Base-by-base conservation (phyloP, 2,329 filamentous ascomycete genomes). In the Neofusicoccum kwambonambiense region DNA sequence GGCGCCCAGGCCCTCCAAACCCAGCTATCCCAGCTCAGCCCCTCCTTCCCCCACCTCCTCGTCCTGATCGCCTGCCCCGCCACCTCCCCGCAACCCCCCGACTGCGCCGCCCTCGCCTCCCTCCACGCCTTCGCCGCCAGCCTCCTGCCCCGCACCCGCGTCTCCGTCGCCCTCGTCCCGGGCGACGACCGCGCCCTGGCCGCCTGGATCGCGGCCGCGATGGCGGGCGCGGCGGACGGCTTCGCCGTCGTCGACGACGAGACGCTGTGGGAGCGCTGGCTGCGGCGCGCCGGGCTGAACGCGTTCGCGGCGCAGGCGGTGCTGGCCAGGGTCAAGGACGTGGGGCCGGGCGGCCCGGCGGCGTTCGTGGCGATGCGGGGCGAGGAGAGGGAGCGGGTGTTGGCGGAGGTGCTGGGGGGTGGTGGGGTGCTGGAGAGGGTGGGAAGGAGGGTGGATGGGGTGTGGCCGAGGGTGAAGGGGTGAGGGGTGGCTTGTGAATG, bases 291-390 rank as follows among this genome's bases (percentile, higher is more conserved):
- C 1, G 90, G 90, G 0, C 74, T 92, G 72, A 93, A 93, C 74
- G 83, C 86, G 0, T 92, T 87, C 72, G 90, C 89, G 2, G 90
- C 90, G 2, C 90, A 92, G 72, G 80, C 81, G 9, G 79, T 92
- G 1, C 76, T 91, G 39, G 78, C 77, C 0, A 73, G 74, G n/a
- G 65, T 87, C 68, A 27, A 49, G 15, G 11, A 39, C 2, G 13
- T 17, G 12, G 37, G 47, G 1, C 47, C 54, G n/a, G 52, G 70
- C 67, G 85, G 84, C 0, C 70, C 90, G 27, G 75, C 81, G 1
- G 78, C 73, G 1, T 89, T 91, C 69, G 74, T 90, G 1, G 75
- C 77, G 50, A 89, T 91, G 87, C 68, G 76, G 1, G 69, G 70
- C 1, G 76, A 78, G 15, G 80, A 87, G 69, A 82, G 87, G 66